Base-by-base conservation (phyloP, 164 flowering plant genomes). In the Berberis thunbergii region DNA sequence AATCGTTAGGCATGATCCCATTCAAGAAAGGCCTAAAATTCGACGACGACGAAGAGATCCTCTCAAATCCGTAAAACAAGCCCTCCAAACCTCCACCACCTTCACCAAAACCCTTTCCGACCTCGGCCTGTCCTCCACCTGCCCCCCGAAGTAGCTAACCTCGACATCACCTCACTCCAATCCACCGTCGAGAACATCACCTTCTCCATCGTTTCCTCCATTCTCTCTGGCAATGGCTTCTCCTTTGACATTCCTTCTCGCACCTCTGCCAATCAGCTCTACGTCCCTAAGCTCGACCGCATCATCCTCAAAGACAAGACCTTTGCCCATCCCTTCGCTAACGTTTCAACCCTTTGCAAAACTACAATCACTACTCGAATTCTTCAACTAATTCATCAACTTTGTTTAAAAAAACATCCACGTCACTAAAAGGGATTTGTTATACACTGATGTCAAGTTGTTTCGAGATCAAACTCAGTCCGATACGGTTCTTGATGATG, bases 251-350 rank as follows among this genome's bases (percentile, higher is more conserved):
- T 91, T 60, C 99, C 99, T 45, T 78, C 96, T 26, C 96, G 99
- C 45, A 65, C 87, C 76, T 69, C 84, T 70, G 69, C 93, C 43
- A 94, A 91, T 78, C 99, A 94, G 72, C 83, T 94, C 61, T 94
- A 89, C 78, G 88, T 94, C 42, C 97, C 99, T 41, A 91, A 94
- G 73, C 93, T 94, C 57, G 97, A 94, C 64, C 91, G 99, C 38
- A 91, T 94, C 55, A 97, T 94, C 41, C 77, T 94, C 48, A 87
- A 86, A 61, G 91, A 87, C 68, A 94, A 94, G 61, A 68, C 85
- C 56, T 77, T 91, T 52, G n/a, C 75, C 43, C 88, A 96, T 41
- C 87, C 89, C 43, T 94, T 73, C 74, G 75, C 94, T 59, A 67
- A 70, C 67, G 79, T 83, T 45, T 69, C 91, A 57, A 81, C 97